Base-by-base conservation (phyloP, 495 filamentous ascomycete species). In the Cercophora newfieldiana region DNA sequence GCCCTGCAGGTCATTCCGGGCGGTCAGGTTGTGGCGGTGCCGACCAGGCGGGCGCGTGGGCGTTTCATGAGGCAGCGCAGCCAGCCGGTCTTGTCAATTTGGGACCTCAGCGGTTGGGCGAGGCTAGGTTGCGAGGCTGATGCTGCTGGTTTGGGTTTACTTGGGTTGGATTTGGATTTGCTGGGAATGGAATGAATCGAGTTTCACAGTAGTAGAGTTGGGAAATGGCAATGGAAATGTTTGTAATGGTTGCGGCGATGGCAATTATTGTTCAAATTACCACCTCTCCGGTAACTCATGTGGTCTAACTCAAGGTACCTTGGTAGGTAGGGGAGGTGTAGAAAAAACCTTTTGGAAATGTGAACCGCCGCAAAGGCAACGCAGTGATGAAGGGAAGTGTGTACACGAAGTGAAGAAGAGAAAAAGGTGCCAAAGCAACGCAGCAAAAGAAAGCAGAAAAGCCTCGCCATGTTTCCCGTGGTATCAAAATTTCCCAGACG, bases 331-430 rank as follows among this genome's bases (percentile, higher is more conserved):
- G n/a, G n/a, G n/a, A n/a, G n/a, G n/a, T n/a, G n/a, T n/a, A n/a
- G n/a, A n/a, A n/a, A n/a, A n/a, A n/a, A n/a, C n/a, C n/a, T n/a
- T n/a, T n/a, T n/a, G n/a, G n/a, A n/a, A n/a, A 51, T 4, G 18
- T 24, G 18, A 51, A 51, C 37, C 18, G 37, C 18, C 8, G 37
- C 8, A 22, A 53, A 53, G n/a, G 50, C 19, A 53, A 53, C 19
- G 24, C 50, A 53, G 24, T 7, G 10, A 53, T 53, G 50, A 26
- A 24, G n/a, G 2, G 22, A 53, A 53, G 24, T 26, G n/a, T 22
- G 50, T 24, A 53, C 50, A 53, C n/a, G 50, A 53, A 53, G 50
- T n/a, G 50, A 53, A 53, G 50, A 53, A n/a, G n/a, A n/a, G n/a
- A n/a, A n/a, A n/a, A n/a, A n/a, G n/a, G n/a, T n/a, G n/a, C n/a